Evolutionary conservation across 1,139 yeast species (phyloP), one percentile per base, ranked within the genome.

Genomic region (Geotrichum aggregatum): DNA sequence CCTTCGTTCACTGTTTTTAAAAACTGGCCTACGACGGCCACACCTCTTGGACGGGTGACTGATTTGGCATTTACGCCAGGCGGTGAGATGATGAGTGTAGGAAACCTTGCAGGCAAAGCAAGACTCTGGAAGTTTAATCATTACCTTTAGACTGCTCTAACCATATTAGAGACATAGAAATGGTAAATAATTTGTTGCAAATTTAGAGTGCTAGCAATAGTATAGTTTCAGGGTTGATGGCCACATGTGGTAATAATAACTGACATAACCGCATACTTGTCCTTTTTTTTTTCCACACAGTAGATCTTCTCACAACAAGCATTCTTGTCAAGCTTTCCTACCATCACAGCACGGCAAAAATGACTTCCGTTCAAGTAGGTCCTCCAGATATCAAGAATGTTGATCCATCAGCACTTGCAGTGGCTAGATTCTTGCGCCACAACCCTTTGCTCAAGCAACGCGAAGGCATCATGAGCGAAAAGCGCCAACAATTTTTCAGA

Each of bases 11-110:
- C 87, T 11, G 96, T 87, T 2, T 94, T 83, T 69, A 77, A 83
- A 52, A 94, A 94, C 73, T 94, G 98, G 98, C 99, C 99, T 19
- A 92, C 98, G 1, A 83, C 92, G 54, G 92, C 89, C 7, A 91
- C 99, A 0, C 98, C 98, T 3, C 77, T 94, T 59, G 99, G 98
- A 24, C 82, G 84, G 60, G 96, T 94, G 41, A 87, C 97, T 1
- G 72, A 84, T n/a, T 84, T 82, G 3, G 78, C 82, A 10, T 91
- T 91, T 68, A 82, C 95, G 26, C 91, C 95, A 26, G 82, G 82
- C 58, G 81, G 83, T 54, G 92, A 88, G 68, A 81, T 89, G 83
- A 69, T 92, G 56, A 88, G 92, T 16, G 79, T 89, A 1, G 98
- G 96, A 56, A 92, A 91, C 63, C 95, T 88, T 63, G 86, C 81